Evolutionary conservation across 164 flowering plant genomes (phyloP).

Genomic region (Tinospora cordifolia): DNA sequence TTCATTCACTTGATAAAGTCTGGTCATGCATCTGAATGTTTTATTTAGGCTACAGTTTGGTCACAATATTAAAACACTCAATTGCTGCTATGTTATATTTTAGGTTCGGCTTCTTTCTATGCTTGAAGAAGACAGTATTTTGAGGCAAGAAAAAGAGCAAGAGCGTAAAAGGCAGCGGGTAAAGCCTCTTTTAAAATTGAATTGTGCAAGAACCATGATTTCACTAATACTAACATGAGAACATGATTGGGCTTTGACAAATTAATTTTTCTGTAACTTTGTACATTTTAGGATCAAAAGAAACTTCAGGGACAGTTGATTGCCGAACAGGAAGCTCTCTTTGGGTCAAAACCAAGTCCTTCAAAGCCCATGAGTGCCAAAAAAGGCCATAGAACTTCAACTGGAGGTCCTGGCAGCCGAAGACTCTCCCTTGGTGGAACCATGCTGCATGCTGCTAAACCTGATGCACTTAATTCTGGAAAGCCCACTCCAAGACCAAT

Average conservation of each 20-base stretch:
- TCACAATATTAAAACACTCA: too few species aligned
- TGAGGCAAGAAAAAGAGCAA: slow-evolving; percentile 78
- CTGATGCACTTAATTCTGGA: slow-evolving; percentile 23
- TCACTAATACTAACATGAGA: neutral
- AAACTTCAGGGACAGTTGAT: slow-evolving; percentile 64
- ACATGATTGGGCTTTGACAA: neutral
- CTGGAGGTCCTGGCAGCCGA: slow-evolving; percentile 42
- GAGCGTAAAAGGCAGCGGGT: slow-evolving; percentile 75
- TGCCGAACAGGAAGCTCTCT: slow-evolving; percentile 67
- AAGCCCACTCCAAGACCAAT: slow-evolving; percentile 36
- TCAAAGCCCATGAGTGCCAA: slow-evolving; percentile 53
- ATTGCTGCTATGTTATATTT: neutral
- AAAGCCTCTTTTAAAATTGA: neutral
- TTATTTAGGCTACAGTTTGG: too few species aligned
- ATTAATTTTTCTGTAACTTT: neutral
- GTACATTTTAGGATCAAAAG: slow-evolving; percentile 69
- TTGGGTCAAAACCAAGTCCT: slow-evolving; percentile 92
- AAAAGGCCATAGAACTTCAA: slow-evolving; percentile 52
- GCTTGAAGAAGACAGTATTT: slow-evolving; percentile 69
- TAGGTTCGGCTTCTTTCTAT: slow-evolving; percentile 71
- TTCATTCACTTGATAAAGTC: neutral
- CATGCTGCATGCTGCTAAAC: slow-evolving; percentile 48
- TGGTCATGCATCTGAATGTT: too few species aligned
- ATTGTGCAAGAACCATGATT: slow-evolving; percentile 1
- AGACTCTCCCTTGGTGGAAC: slow-evolving; percentile 67